Conservation (phyloP, 768 basidiomycete genomes). For the Panaeolus papilionaceus region DNA sequence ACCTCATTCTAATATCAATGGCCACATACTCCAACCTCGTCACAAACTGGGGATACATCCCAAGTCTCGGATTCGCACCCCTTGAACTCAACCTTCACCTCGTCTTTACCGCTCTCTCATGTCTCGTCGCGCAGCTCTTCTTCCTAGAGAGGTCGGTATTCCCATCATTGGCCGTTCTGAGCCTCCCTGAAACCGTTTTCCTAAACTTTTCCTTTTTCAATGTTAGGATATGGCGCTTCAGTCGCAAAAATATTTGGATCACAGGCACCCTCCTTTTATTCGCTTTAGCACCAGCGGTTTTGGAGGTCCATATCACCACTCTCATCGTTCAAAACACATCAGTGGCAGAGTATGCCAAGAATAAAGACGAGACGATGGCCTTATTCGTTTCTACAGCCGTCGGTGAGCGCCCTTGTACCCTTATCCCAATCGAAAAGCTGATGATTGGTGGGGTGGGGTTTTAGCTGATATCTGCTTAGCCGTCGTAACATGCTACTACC, state of each 20-base stretch:
- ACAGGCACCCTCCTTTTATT: background rate
- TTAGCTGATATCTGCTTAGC: background rate
- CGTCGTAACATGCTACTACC: background rate
- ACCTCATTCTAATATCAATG: background rate
- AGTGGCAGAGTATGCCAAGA: background rate
- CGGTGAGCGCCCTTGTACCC: background rate
- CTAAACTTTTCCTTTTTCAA: too few relatives aligned
- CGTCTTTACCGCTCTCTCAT: background rate
- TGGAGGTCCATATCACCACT: background rate
- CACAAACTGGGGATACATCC: constrained; percentile 6
- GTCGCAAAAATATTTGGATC: background rate
- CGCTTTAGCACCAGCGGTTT: background rate
- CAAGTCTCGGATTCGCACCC: background rate
- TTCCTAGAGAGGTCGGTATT: background rate
- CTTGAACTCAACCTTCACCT: constrained; percentile 2
- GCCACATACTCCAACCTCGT: constrained; percentile 4
- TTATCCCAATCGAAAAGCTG: background rate
- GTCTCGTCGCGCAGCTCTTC: background rate
- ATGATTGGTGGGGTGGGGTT: background rate
- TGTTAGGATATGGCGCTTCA: background rate
- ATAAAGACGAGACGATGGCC: constrained; percentile 1
- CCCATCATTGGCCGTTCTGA: background rate
- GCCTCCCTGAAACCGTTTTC: background rate
- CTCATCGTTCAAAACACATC: background rate
- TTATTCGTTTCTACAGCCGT: background rate